These are phyloP conservation scores for Phytophthora melonis DNA, from an alignment of 352 stramenopile genomes.

Conservation along the genomic window DNA sequence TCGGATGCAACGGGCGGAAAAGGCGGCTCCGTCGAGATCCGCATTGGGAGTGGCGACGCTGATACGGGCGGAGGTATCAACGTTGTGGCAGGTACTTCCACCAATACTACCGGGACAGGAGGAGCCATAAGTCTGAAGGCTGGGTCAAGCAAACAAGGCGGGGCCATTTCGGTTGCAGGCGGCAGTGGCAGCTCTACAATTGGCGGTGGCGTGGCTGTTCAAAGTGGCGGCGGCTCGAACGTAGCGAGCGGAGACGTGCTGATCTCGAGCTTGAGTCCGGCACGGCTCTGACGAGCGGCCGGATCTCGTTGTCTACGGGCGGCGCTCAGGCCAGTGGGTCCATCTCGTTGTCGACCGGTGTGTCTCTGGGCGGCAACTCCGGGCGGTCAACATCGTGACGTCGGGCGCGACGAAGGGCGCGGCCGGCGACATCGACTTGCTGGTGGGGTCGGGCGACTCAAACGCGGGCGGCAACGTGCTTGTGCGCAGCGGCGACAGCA, in stretches of 20 bases:
- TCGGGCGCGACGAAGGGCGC: conserved; percentile 5
- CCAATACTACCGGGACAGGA: no score
- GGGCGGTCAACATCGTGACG: conserved; percentile 10
- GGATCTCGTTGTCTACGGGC: conserved; percentile 11
- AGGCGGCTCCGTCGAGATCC: no score
- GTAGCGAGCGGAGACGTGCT: conserved; percentile 21
- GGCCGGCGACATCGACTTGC: conserved; percentile 3
- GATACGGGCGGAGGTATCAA: no score
- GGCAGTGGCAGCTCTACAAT: no score
- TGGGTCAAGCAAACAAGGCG: no score
- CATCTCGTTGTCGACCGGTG: conserved; percentile 7
- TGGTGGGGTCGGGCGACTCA: conserved; percentile 13
- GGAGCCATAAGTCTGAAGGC: no score
- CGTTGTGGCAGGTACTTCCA: no score
- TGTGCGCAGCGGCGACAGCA: conserved; percentile 16
- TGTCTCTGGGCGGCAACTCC: conserved; percentile 6
- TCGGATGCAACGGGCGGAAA: no score
- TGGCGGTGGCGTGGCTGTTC: conserved; percentile 29
- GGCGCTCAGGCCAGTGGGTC: not conserved
- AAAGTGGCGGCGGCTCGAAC: conserved; percentile 26
- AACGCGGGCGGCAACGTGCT: conserved; percentile 9
- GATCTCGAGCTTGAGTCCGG: conserved; percentile 18
- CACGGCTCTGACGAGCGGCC: conserved; percentile 3
- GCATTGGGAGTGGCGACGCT: no score
- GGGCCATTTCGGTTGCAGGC: no score